These are phyloP conservation scores for Rhizophora apiculata DNA, from an alignment of 345 rosid genomes.

Conservation along the genomic window DNA sequence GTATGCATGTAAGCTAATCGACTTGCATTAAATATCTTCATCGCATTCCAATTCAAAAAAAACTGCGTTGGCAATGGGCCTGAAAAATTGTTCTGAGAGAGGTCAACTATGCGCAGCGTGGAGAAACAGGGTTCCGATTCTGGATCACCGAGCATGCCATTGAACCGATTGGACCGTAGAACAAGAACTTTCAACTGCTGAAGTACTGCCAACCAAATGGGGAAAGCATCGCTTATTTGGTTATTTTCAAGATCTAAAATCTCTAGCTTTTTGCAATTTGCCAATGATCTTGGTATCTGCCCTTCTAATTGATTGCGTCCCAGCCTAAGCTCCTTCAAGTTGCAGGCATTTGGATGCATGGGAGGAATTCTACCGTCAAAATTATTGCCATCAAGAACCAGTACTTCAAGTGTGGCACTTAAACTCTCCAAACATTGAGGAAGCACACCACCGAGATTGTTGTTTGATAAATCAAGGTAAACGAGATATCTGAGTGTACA, in stretches of 20 bases:
- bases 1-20: background rate
- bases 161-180: background rate
- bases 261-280: conserved; percentile 4
- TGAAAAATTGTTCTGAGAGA: conserved; percentile 1
- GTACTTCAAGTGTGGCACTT: background rate
- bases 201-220: conserved; percentile 4
- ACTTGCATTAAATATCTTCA: background rate
- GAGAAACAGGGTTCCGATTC: background rate
- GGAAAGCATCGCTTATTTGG: conserved; percentile 1
- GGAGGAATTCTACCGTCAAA: background rate
- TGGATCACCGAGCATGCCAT: background rate
- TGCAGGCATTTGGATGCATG: background rate
- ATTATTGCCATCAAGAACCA: background rate
- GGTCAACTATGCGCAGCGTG: conserved; percentile 1
- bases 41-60: background rate
- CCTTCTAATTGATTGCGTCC: conserved; percentile 4
- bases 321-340: background rate
- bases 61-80: background rate
- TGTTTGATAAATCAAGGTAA: background rate
- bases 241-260: conserved; percentile 1
- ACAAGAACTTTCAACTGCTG: background rate
- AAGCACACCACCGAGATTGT: conserved; percentile 8
- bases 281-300: conserved; percentile 7
- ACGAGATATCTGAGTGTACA: background rate
- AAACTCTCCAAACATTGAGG: conserved; percentile 6